Conservation (phyloP, 2,329 filamentous ascomycete genomes). For the Anisogramma anomala region DNA sequence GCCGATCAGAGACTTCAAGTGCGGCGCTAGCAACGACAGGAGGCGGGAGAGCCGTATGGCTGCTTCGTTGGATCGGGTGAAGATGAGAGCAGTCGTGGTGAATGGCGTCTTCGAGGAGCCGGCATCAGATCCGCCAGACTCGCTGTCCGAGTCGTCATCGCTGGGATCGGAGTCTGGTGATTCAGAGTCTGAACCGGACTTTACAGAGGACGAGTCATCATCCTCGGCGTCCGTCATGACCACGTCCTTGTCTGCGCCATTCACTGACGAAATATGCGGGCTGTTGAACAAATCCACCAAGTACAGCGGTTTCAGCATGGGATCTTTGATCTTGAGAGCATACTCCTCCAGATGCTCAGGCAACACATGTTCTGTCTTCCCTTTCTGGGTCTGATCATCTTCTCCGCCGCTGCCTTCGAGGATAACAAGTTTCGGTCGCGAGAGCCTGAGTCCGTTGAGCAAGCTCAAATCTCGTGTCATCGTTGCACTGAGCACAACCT, state of each 20-base stretch:
- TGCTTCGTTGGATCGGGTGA: constrained; percentile 82
- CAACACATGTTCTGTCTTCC: constrained; percentile 38
- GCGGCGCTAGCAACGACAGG: constrained; percentile 53
- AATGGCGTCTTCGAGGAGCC: constrained; percentile 16
- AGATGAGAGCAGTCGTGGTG: constrained; percentile 55
- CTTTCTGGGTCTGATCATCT: constrained; percentile 27
- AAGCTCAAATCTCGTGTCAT: constrained; percentile 81
- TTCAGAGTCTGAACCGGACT: constrained; percentile 25
- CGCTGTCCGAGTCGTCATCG: constrained; percentile 15
- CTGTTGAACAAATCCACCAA: constrained; percentile 64
- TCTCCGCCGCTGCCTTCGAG: constrained; percentile 44
- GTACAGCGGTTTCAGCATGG: constrained; percentile 68
- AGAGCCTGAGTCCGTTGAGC: constrained; percentile 60
- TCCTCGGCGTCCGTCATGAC: constrained; percentile 27
- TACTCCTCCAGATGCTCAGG: constrained; percentile 53
- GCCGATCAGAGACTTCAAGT: constrained; percentile 45
- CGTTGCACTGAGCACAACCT: constrained; percentile 81
- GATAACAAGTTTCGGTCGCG: constrained; percentile 63
- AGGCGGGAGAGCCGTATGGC: constrained; percentile 79
- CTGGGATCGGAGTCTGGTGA: constrained; percentile 23
- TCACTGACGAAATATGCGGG: constrained; percentile 31
- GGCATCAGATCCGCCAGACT: constrained; percentile 19
- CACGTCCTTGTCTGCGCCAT: constrained; percentile 23
- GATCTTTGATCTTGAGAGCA: constrained; percentile 56
- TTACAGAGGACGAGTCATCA: constrained; percentile 18